Conservation (phyloP, 2,329 filamentous ascomycete species). For the Claviceps sp. region DNA sequence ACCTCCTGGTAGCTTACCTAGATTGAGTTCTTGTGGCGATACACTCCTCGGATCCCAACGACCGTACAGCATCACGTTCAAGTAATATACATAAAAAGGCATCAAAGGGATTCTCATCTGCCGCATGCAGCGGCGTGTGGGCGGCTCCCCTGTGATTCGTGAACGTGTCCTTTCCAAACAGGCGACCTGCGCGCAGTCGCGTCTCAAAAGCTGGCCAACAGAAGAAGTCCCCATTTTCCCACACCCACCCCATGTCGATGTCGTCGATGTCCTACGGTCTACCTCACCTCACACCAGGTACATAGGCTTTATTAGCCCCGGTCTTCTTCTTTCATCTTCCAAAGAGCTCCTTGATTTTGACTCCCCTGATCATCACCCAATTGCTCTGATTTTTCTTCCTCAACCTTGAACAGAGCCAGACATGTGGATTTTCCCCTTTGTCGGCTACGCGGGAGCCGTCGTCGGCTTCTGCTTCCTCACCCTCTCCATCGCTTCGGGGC, state of each 20-base stretch:
- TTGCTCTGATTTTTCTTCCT: neutral
- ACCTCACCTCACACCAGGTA: too few relatives aligned
- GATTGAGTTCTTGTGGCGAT: too few relatives aligned
- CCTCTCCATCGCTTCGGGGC: slow-evolving; percentile 88
- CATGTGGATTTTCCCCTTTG: slow-evolving; percentile 92
- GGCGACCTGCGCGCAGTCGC: neutral
- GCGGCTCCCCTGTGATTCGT: neutral
- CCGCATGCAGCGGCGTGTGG: neutral
- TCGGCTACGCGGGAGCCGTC: slow-evolving; percentile 78
- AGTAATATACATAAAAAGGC: too few relatives aligned
- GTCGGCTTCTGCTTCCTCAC: slow-evolving; percentile 91
- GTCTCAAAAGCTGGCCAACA: neutral
- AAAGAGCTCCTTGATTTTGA: neutral
- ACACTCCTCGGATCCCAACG: too few relatives aligned
- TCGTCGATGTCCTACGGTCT: too few relatives aligned
- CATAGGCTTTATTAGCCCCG: neutral
- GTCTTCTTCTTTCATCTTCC: neutral
- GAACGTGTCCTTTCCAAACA: slow-evolving; percentile 9
- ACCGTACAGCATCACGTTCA: too few relatives aligned
- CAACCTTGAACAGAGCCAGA: neutral
- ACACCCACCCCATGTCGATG: neutral
- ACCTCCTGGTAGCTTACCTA: too few relatives aligned
- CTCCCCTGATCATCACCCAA: neutral
- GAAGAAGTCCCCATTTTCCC: neutral
- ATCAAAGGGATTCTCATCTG: too few relatives aligned